Conservation (phyloP, 805 yeast species). For the Metschnikowia lachancei region DNA sequence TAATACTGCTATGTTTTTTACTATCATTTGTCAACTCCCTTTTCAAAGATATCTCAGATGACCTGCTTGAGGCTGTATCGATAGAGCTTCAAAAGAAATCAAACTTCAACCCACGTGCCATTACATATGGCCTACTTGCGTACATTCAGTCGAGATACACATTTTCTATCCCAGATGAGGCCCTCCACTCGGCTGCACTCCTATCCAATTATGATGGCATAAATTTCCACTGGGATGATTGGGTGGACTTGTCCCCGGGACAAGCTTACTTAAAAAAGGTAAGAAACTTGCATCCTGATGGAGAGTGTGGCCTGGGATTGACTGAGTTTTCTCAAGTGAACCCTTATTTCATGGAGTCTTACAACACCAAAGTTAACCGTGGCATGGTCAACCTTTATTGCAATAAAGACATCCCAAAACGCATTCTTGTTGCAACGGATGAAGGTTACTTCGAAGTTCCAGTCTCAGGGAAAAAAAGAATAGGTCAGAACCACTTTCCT, state of each 20-base stretch:
- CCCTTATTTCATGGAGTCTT: conserved; percentile 35
- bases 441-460: conserved; percentile 28
- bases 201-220: conserved; percentile 21
- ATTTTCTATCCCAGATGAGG: neutral
- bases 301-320: conserved; percentile 25
- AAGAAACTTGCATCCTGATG: conserved; percentile 20
- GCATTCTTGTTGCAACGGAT: conserved; percentile 27
- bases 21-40: conserved; percentile 14
- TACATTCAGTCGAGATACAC: conserved; percentile 10
- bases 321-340: conserved; percentile 27
- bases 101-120: conserved; percentile 27
- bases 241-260: conserved; percentile 33
- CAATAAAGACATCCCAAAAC: conserved; percentile 27
- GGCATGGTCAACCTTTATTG: conserved; percentile 37
- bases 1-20: conserved; percentile 9
- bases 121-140: conserved; percentile 11
- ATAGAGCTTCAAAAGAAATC: conserved; percentile 24
- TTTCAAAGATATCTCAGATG: conserved; percentile 23
- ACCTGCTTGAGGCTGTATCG: conserved; percentile 23
- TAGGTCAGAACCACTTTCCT: conserved; percentile 15
- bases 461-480: conserved; percentile 26
- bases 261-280: conserved; percentile 20
- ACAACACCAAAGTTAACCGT: conserved; percentile 31
- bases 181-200: conserved; percentile 4
- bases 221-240: conserved; percentile 43